Evolutionary conservation across 345 rosid genomes (phyloP), one percentile per base, ranked within the genome.

Genomic region (Kernera saxatilis): DNA sequence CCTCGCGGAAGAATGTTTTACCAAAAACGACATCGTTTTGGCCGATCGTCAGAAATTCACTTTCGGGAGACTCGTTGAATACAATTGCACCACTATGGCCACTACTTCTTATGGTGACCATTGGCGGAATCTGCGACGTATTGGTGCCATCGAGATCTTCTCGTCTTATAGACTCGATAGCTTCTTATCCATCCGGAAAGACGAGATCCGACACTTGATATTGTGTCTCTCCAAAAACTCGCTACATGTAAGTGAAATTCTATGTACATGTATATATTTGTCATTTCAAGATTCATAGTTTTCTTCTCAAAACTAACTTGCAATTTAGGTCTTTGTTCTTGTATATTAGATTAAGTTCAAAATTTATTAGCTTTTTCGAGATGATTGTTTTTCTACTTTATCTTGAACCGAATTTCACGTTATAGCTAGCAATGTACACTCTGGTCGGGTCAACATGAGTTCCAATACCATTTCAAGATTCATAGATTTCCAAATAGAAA

Each of bases 41-140:
- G 78, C 76, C 0, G 64, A 79, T 41, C 59, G 80, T 11, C 80
- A 75, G 0, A 27, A 37, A 0, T 75, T 55, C 15, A 19, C 64
- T 5, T 60, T 75, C 3, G 67, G 67, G 2, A 79, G 51, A 37
- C 43, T 65, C 43, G 55, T 79, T 18, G 82, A 55, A 15, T 71
- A 71, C 52, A 53, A 71, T 22, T 75, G 25, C 56, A 79, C 69
- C 46, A 70, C 58, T 18, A 55, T 75, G 45, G 68, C 27, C 5
- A 53, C 67, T 44, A 54, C 79, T 0, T 41, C 82, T 7, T 75
- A 75, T 19, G 79, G 79, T n/a, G 79, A 75, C 13, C 79, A 71
- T 32, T 79, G 79, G 82, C 69, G 77, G 5, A 79, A 75, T 37
- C 46, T 79, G 5, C 51, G 77, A 3, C 67, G 79, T 1, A 56